Percentiles rank a stretch among this genome's conserved stretches.
Conservation (phyloP, 73 alveolate species). For the Tetrahymena malaccensis region DNA sequence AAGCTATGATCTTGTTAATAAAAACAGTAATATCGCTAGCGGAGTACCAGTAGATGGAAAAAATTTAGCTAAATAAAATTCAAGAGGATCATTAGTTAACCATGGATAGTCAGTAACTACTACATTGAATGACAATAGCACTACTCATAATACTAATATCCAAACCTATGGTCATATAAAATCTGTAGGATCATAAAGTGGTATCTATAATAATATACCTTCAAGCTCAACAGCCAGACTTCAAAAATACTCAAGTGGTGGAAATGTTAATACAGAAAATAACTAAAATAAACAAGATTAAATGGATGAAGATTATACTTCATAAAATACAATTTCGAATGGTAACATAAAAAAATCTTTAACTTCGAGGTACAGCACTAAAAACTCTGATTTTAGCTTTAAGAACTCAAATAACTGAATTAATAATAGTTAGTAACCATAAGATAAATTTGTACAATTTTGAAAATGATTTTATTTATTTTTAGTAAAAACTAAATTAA, state of each 20-base stretch:
- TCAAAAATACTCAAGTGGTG: background rate
- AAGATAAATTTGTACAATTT: no score
- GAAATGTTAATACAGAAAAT: background rate
- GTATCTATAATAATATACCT: background rate
- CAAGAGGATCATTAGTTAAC: background rate
- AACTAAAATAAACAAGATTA: background rate
- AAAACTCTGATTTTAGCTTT: background rate
- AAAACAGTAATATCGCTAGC: background rate
- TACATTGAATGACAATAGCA: background rate
- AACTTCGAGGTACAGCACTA: background rate
- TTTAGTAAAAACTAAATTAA: no score
- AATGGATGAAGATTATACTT: background rate
- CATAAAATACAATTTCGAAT: background rate
- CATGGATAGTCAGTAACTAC: background rate
- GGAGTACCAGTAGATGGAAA: background rate
- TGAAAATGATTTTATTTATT: background rate
- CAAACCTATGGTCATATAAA: background rate
- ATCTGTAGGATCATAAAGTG: background rate
- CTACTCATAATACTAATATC: background rate
- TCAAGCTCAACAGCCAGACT: background rate
- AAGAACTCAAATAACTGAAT: background rate
- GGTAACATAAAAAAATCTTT: background rate
- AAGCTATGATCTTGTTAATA: background rate
- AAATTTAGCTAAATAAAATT: background rate
- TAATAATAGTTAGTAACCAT: background rate